Base-by-base conservation (phyloP, 2,329 filamentous ascomycete genomes). In the Alternaria conjuncta region DNA sequence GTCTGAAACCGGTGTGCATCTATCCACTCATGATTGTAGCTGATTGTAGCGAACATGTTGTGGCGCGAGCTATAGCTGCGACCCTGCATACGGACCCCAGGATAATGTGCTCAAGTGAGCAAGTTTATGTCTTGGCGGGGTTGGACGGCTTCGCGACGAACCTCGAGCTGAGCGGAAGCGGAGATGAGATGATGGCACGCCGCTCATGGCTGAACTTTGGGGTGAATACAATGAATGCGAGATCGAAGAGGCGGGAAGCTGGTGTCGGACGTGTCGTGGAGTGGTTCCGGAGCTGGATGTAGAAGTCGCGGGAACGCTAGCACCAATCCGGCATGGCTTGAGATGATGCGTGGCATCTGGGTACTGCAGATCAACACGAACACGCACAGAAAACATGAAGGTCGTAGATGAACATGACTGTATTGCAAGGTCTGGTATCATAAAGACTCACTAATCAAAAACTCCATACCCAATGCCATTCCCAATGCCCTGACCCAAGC, bases 61-160 rank as follows among this genome's bases (percentile, higher is more conserved):
- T 78, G 74, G 74, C 73, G 74, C 66, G 54, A 68, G 67, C 69
- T 72, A 67, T 64, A 64, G 67, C 66, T 65, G 26, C 50, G 57
- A 54, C 65, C 72, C 66, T 70, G 65, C 65, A 69, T 66, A 53
- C 45, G 21, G 10, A 63, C 49, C 57, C 57, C 26, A 44, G 64
- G 43, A 63, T 70, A 73, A 73, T 61, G 68, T 73, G 71, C 71
- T 73, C 71, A 71, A 55, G 46, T 72, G 71, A 72, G 70, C 71
- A 73, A 70, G 67, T 73, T 73, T 68, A 59, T 13, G 55, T 4
- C 63, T 71, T 72, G 67, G 69, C 71, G 55, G 12, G 46, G 41
- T n/a, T 18, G 9, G 30, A 3, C 20, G 20, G 30, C 44, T 32
- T 23, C n/a, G 54, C 28, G n/a, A 13, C 13, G 28, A 36, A 5